These are phyloP conservation scores for Odonthalia washingtoniensis DNA, from an alignment of 31 red algal genomes.

Conservation along the genomic window DNA sequence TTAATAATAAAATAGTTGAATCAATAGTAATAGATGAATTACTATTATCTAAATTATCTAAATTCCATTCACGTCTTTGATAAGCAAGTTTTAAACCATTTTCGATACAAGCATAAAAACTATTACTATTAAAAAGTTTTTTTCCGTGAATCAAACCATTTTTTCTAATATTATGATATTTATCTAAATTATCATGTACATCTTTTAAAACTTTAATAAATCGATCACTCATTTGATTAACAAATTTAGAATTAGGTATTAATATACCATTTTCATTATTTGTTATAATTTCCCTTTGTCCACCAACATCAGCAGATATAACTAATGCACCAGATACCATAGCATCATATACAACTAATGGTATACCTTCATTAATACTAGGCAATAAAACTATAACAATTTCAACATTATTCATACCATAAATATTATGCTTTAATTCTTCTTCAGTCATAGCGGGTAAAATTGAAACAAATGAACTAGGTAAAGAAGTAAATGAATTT, in stretches of 20 bases:
- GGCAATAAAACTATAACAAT: conserved; percentile 68
- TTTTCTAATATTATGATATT: not conserved
- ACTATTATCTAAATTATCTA: not conserved
- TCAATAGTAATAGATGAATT: not conserved
- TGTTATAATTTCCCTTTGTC: conserved; percentile 67
- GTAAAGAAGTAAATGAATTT: not conserved
- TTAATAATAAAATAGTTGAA: not conserved
- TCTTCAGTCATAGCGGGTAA: conserved; percentile 47
- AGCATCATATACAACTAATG: conserved; percentile 76
- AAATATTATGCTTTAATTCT: conserved; percentile 48
- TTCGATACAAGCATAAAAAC: conserved; percentile 44
- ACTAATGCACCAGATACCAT: conserved; percentile 65
- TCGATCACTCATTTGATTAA: conserved; percentile 43
- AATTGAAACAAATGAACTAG: conserved; percentile 21
- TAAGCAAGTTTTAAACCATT: too few species aligned
- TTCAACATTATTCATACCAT: conserved; percentile 57
- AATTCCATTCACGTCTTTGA: too few species aligned
- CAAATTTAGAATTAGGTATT: conserved; percentile 31
- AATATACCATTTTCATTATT: conserved; percentile 54
- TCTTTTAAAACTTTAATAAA: conserved; percentile 31
- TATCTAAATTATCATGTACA: conserved; percentile 15
- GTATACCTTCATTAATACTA: conserved; percentile 69
- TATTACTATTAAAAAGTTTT: conserved; percentile 40
- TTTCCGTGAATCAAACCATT: conserved; percentile 28
- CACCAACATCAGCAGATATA: conserved; percentile 69